phyloP scores from a whole-genome alignment of 805 yeast genomes.

The Saccharomycopsis sp. region DNA sequence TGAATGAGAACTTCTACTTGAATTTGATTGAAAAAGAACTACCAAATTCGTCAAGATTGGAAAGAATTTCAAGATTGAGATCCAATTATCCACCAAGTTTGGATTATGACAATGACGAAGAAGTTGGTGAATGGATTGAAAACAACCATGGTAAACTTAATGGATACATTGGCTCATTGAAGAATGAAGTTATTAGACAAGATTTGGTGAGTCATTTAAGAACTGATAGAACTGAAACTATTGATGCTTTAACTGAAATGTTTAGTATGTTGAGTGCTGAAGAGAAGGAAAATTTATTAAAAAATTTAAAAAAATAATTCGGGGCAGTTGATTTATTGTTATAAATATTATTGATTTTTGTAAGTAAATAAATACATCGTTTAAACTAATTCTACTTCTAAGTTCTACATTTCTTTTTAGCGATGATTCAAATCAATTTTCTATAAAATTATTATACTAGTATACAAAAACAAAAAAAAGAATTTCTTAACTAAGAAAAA shows the following conservation, averaged over 20 bases:
- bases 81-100: slow-evolving; percentile 75
- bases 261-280: slow-evolving; percentile 45
- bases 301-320: slow-evolving; percentile 5
- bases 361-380: too few species aligned
- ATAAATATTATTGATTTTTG: too few species aligned
- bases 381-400: too few species aligned
- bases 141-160: slow-evolving; percentile 62
- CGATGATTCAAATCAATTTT: too few species aligned
- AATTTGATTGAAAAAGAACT: slow-evolving; percentile 63
- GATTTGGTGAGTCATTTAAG: slow-evolving; percentile 54
- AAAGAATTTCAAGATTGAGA: slow-evolving; percentile 78
- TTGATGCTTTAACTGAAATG: slow-evolving; percentile 50
- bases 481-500: too few species aligned
- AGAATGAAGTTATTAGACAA: slow-evolving; percentile 59
- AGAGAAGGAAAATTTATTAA: slow-evolving; percentile 39
- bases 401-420: too few species aligned
- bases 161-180: slow-evolving; percentile 52
- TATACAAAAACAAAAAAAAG: too few species aligned
- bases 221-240: slow-evolving; percentile 45
- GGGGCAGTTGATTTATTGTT: too few species aligned
- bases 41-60: slow-evolving; percentile 58
- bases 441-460: too few species aligned
- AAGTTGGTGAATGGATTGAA: slow-evolving; percentile 81
- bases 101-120: slow-evolving; percentile 64
- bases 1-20: slow-evolving; percentile 84